phyloP scores from a whole-genome alignment of 345 rosid species.

The Jatropha curcas region DNA sequence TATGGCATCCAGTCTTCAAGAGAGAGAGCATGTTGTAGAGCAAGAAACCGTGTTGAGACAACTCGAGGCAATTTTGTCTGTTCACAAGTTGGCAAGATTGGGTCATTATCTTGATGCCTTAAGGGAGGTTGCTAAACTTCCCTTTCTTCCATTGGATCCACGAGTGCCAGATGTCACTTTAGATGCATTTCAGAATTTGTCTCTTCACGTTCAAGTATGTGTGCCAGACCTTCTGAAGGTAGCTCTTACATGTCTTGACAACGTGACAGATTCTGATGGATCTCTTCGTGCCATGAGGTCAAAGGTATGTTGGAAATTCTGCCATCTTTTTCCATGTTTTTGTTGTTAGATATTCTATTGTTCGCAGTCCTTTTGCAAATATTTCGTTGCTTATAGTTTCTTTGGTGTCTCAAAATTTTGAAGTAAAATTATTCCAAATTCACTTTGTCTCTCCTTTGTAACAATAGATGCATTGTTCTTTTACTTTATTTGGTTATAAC shows the following conservation, averaged over 20 bases:
- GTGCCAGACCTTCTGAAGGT: conserved; percentile 85
- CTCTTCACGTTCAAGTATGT: conserved; percentile 84
- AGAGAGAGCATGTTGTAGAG: conserved; percentile 76
- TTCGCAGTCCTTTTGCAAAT: neutral
- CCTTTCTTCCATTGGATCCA: conserved; percentile 89
- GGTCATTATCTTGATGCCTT: conserved; percentile 80
- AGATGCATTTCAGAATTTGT: conserved; percentile 62
- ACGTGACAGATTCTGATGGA: conserved; percentile 84
- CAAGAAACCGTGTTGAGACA: conserved; percentile 91
- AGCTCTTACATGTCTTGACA: conserved; percentile 80
- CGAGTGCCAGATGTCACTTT: conserved; percentile 55
- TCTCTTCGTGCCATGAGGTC: conserved; percentile 87
- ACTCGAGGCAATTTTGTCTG: conserved; percentile 86
- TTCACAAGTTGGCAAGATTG: conserved; percentile 65
- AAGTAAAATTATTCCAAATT: neutral
- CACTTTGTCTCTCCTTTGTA: no score
- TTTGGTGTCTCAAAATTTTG: neutral
- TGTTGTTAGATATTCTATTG: neutral
- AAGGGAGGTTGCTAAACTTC: conserved; percentile 88
- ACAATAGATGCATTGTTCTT: neutral
- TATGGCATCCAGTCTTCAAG: conserved; percentile 59
- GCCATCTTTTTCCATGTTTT: neutral
- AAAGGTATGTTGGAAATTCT: conserved; percentile 53
- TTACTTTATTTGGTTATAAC: no score
- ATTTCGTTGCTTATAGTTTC: neutral